A percentile compares a stretch with the other conserved stretches of the same genome.
These are phyloP conservation scores for Thermothielavioides terrestris DNA, from an alignment of 495 filamentous ascomycete genomes.

Conservation along the genomic window DNA sequence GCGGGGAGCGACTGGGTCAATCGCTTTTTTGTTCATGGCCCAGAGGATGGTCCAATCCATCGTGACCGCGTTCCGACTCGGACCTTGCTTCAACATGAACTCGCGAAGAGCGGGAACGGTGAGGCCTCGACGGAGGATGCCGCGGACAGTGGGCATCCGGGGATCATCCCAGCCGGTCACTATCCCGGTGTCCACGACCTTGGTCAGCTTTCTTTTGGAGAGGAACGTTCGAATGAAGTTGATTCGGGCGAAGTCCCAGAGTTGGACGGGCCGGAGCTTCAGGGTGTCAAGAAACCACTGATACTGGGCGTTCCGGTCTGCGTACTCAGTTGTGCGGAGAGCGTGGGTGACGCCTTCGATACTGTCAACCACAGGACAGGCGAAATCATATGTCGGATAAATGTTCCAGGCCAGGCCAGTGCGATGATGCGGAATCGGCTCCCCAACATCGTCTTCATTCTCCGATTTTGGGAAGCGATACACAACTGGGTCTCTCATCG, in stretches of 20 bases:
- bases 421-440: conserved; percentile 63
- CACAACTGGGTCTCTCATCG: conserved; percentile 78
- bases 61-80: neutral
- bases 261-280: neutral
- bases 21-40: neutral
- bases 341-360: neutral
- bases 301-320: neutral
- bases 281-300: neutral
- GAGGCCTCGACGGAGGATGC: conserved; percentile 58
- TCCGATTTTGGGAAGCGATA: conserved; percentile 51
- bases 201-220: neutral
- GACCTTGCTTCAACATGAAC: neutral
- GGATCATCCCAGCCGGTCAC: neutral
- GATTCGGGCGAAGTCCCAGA: neutral
- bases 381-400: conserved; percentile 95
- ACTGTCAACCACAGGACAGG: neutral
- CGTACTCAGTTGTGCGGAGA: neutral
- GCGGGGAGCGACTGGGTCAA: neutral
- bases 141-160: conserved; percentile 71
- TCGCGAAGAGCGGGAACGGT: neutral
- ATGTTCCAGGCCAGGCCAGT: conserved; percentile 82
- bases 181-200: neutral
- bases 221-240: conserved; percentile 1
- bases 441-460: conserved; percentile 40
- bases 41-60: neutral